Evolutionary conservation across 23 red algal species (phyloP), one percentile per base, ranked within the genome.

Genomic region (Agarophyton chilense): DNA sequence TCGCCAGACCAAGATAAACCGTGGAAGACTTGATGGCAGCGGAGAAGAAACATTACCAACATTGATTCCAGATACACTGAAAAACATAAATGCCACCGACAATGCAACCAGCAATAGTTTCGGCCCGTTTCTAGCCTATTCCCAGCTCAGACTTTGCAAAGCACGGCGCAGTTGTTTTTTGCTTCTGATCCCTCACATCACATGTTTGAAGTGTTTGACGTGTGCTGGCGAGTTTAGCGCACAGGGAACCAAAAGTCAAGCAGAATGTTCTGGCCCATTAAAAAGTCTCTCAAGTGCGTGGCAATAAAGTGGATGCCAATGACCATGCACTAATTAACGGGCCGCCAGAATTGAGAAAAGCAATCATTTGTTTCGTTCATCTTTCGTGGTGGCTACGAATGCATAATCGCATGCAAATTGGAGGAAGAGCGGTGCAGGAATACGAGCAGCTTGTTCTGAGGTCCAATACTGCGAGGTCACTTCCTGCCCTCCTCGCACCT

Each of bases 151-250:
- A 65, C 60, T 7, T 35, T 35, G 31, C 60, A 65, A 14, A 38
- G 29, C 60, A 65, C 60, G 32, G 60, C 60, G 60, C 60, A 16
- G 60, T 35, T 65, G 60, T 36, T 65, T 65, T 65, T 65, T 31
- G 29, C 35, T 65, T 65, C 60, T 65, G 60, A 65, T 65, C 31
- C 60, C 11, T 65, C 29, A 65, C 31, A 29, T 36, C 60, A 65
- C 60, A 38, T 1, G 13, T 35, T 25, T 25, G 11, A 11, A 14
- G 60, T 2, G 35, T 33, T 65, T 14, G 25, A 38, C 29, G 22
- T 18, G 31, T 35, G 60, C 31, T 36, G 16, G 60, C 60, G 35
- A 16, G 16, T 12, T 2, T 65, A 29, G 21, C 2, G 1, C 16
- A 10, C 10, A 18, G 60, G n/a, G n/a, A n/a, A n/a, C n/a, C n/a